Evolutionary conservation across 225 moss, liverwort and hornwort genomes (phyloP), one percentile per base, ranked within the genome.

Genomic region (Physcomitrium patens): DNA sequence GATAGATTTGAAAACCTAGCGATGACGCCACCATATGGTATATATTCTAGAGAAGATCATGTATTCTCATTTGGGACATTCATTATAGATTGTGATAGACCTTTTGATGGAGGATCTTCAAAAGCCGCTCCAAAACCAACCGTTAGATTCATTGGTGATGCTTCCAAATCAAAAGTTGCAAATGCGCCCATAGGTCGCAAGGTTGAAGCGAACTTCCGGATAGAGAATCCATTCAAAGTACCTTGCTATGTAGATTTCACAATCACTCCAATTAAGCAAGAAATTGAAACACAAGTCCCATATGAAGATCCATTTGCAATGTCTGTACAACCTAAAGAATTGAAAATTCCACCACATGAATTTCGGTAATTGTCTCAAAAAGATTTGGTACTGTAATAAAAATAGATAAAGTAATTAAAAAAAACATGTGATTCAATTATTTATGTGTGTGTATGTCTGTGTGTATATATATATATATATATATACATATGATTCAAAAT

Each of bases 241-340:
- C 82, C 96, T 0, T 96, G 96, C 65, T 74, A 85, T 44, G 89
- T 96, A 13, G 91, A 96, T 44, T 92, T 96, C 37, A 79, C 78
- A 19, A 81, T 96, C 13, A 88, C 89, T 26, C 94, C 96, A 27
- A 84, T 10, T 48, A 51, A 73, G 2, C 76, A 74, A 0, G 76
- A 92, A 8, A 83, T 77, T 63, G 96, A 96, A 68, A 85, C 80
- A 3, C 79, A 89, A 75, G 71, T 67, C 44, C 74, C 88, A 28
- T 91, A 89, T 73, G 92, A 96, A 74, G 84, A 85, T 37, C 92
- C 96, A 6, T 96, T 96, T 88, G 84, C 94, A 61, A 94, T 96
- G 68, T 87, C 74, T 62, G 89, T 96, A 43, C 92, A 91, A 69
- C 96, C 94, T 47, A 74, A 63, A 52, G 86, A 78, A 37, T 85